Percentiles rank a stretch among this genome's conserved stretches.
Conservation (phyloP, 2,329 filamentous ascomycete species). For the Colletotrichum euphorbiae region DNA sequence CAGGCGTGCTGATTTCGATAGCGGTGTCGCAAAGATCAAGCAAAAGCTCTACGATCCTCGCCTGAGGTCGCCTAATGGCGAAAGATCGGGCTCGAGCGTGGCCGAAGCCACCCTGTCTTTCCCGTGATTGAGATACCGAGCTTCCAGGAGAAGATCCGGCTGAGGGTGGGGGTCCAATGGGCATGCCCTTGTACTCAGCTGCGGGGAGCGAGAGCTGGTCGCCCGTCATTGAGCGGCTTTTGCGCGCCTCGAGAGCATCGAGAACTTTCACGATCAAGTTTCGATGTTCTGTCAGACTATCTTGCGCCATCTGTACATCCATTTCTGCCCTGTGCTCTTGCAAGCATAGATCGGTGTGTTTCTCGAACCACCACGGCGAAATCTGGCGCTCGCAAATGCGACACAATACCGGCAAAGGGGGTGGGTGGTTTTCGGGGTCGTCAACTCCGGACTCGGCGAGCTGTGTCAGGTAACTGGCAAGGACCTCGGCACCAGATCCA, state of each 20-base stretch:
- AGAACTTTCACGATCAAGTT: slow-evolving; percentile 95
- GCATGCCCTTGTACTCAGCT: slow-evolving; percentile 88
- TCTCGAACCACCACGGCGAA: slow-evolving; percentile 99
- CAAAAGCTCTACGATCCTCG: slow-evolving; percentile 92
- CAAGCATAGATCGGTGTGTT: slow-evolving; percentile 94
- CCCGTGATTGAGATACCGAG: slow-evolving; percentile 77
- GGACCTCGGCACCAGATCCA: slow-evolving; percentile 92
- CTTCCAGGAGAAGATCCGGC: slow-evolving; percentile 79
- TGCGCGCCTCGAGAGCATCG: slow-evolving; percentile 86
- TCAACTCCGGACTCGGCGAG: slow-evolving; percentile 86
- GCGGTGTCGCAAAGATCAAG: slow-evolving; percentile 96
- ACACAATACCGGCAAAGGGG: slow-evolving; percentile 87
- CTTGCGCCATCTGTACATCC: slow-evolving; percentile 96
- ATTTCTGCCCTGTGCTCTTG: slow-evolving; percentile 97
- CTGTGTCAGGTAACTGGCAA: slow-evolving; percentile 91
- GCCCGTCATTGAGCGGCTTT: slow-evolving; percentile 71
- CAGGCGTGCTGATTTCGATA: slow-evolving; percentile 92
- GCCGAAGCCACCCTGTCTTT: slow-evolving; percentile 79
- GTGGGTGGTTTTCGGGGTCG: slow-evolving; percentile 80
- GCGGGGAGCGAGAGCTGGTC: slow-evolving; percentile 64
- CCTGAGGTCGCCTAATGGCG: slow-evolving; percentile 87
- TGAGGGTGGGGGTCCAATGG: slow-evolving; percentile 81
- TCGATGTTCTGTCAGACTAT: slow-evolving; percentile 90
- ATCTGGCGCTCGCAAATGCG: slow-evolving; percentile 98
- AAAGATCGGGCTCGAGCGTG: slow-evolving; percentile 88